Evolutionary conservation across 2,329 filamentous ascomycete species (phyloP).

Genomic region (Seiridium cupressi): DNA sequence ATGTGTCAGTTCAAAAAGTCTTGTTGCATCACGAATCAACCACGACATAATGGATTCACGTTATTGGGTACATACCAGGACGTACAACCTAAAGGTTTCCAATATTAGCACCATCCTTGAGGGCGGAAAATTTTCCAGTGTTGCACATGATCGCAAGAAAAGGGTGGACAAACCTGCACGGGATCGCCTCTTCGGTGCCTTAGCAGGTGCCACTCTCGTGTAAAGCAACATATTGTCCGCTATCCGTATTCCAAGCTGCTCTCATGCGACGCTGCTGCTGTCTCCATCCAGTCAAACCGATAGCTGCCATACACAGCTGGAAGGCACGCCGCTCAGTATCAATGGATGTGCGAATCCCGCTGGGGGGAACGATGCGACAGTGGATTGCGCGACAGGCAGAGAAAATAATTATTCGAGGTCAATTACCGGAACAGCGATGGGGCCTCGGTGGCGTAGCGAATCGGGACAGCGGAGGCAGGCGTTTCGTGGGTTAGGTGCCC

Average conservation of each 20-base stretch:
- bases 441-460: not conserved
- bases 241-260: not conserved
- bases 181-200: conserved; percentile 58
- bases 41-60: conserved; percentile 11
- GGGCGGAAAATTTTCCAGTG: too few species aligned
- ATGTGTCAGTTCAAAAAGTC: conserved; percentile 1
- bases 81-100: conserved; percentile 41
- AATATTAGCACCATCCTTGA: not conserved
- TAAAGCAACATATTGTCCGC: conserved; percentile 52
- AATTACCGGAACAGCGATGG: too few species aligned
- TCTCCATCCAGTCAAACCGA: not conserved
- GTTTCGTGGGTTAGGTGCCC: too few species aligned
- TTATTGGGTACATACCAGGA: conserved; percentile 42
- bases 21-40: conserved; percentile 11
- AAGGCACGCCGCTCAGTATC: too few species aligned
- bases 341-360: too few species aligned
- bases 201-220: conserved; percentile 55
- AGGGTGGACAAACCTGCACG: conserved; percentile 49
- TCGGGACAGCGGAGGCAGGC: too few species aligned
- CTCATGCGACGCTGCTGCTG: not conserved
- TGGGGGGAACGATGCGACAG: too few species aligned
- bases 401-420: too few species aligned
- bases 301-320: not conserved
- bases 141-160: too few species aligned
- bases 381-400: too few species aligned